These are phyloP conservation scores for Mycena pura DNA, from an alignment of 768 basidiomycete genomes.

Conservation along the genomic window DNA sequence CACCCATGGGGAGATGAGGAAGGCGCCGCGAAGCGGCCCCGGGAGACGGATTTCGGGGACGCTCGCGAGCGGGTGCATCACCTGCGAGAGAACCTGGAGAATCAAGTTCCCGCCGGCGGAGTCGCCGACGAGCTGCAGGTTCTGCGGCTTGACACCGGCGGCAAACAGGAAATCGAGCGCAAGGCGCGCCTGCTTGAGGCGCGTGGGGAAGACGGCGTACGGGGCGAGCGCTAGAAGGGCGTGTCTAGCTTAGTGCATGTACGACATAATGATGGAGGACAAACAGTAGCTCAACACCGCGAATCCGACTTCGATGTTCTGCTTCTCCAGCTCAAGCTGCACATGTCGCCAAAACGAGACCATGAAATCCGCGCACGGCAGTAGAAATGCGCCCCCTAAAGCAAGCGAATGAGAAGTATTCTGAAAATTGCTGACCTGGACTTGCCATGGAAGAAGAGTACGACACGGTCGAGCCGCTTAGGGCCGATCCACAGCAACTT, in stretches of 20 bases:
- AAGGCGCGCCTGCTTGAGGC: slow-evolving; percentile 35
- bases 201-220: slow-evolving; percentile 36
- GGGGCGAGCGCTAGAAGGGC: slow-evolving; percentile 33
- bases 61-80: slow-evolving; percentile 36
- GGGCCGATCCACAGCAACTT: slow-evolving; percentile 42
- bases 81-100: slow-evolving; percentile 39
- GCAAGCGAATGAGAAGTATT: not conserved
- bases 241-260: not conserved
- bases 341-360: slow-evolving; percentile 39
- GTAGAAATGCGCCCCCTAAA: slow-evolving; percentile 41
- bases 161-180: slow-evolving; percentile 38
- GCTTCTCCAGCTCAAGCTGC: slow-evolving; percentile 32
- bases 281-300: slow-evolving; percentile 42
- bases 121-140: slow-evolving; percentile 42
- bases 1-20: slow-evolving; percentile 46
- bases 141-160: slow-evolving; percentile 38
- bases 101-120: slow-evolving; percentile 44
- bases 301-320: slow-evolving; percentile 33
- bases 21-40: slow-evolving; percentile 32
- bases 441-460: slow-evolving; percentile 42
- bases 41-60: slow-evolving; percentile 30
- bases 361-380: slow-evolving; percentile 28
- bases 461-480: slow-evolving; percentile 37
- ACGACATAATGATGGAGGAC: not conserved
- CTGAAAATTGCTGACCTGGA: too few relatives aligned